These are phyloP conservation scores for Didymella pomorum DNA, from an alignment of 2,329 filamentous ascomycete species.

Conservation along the genomic window DNA sequence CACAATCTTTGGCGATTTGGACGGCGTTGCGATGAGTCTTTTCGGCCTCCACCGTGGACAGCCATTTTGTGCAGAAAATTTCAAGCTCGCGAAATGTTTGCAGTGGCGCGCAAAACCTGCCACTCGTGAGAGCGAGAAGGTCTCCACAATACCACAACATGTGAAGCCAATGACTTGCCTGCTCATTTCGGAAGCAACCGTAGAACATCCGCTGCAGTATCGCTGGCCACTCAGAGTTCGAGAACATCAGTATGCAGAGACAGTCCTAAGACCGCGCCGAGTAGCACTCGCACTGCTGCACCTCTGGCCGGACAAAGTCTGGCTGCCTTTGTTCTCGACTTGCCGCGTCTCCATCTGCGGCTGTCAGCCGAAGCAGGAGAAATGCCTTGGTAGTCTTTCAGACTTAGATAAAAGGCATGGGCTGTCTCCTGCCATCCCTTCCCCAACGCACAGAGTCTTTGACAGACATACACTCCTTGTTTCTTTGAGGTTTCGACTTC, in stretches of 20 bases:
- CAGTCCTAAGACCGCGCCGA: constrained; percentile 15
- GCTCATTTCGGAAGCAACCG: constrained; percentile 3
- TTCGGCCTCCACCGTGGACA: background rate
- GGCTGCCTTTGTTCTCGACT: constrained; percentile 10
- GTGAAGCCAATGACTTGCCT: background rate
- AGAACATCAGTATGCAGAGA: constrained; percentile 7
- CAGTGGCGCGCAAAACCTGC: background rate
- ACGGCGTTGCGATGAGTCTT: background rate
- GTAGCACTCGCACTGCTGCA: constrained; percentile 12
- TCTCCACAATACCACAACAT: background rate
- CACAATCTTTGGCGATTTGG: background rate
- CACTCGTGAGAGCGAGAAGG: background rate
- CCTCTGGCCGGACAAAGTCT: constrained; percentile 15
- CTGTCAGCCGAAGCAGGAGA: background rate
- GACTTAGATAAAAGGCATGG: background rate
- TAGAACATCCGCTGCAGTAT: constrained; percentile 1
- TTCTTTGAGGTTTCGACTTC: constrained; percentile 1
- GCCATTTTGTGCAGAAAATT: background rate
- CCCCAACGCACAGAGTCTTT: background rate
- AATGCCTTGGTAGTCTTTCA: constrained; percentile 3
- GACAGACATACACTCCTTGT: constrained; percentile 2
- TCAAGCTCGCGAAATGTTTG: constrained; percentile 1
- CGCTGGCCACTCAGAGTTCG: constrained; percentile 21
- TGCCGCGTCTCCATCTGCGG: background rate
- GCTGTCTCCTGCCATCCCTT: background rate